These are phyloP conservation scores for Podospora conica DNA, from an alignment of 495 filamentous ascomycete species.

Conservation along the genomic window DNA sequence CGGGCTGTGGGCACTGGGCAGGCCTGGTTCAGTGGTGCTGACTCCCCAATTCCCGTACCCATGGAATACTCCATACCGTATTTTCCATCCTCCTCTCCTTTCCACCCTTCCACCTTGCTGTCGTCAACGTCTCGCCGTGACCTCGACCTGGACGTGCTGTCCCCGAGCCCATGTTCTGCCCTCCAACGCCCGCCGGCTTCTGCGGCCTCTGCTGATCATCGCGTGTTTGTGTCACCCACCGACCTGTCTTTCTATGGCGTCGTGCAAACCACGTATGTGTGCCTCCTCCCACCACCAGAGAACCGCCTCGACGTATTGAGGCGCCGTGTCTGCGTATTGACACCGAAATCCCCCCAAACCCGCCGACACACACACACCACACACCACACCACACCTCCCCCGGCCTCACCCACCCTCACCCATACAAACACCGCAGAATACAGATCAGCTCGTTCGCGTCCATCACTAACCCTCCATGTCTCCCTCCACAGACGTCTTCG, in stretches of 20 bases:
- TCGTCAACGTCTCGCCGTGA: neutral
- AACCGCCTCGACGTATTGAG: neutral
- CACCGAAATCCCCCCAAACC: neutral
- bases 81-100: neutral
- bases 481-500: slow-evolving; percentile 17
- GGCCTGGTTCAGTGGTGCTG: neutral
- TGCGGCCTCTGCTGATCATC: slow-evolving; percentile 6
- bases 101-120: neutral
- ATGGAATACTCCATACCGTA: neutral
- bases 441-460: neutral
- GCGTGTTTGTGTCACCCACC: slow-evolving; percentile 20
- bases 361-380: neutral
- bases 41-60: no score
- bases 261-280: slow-evolving; percentile 19
- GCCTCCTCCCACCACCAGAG: slow-evolving; percentile 4
- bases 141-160: no score
- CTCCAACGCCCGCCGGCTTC: neutral
- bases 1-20: neutral
- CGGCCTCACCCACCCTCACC: neutral
- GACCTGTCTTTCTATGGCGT: slow-evolving; percentile 18
- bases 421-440: neutral
- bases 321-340: neutral
- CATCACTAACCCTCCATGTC: slow-evolving; percentile 25
- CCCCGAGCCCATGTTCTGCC: neutral
- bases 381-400: neutral